Percentiles rank a stretch among this genome's conserved stretches.
Conservation (phyloP, 2,329 filamentous ascomycete genomes). For the Akanthomyces dipterigenus region DNA sequence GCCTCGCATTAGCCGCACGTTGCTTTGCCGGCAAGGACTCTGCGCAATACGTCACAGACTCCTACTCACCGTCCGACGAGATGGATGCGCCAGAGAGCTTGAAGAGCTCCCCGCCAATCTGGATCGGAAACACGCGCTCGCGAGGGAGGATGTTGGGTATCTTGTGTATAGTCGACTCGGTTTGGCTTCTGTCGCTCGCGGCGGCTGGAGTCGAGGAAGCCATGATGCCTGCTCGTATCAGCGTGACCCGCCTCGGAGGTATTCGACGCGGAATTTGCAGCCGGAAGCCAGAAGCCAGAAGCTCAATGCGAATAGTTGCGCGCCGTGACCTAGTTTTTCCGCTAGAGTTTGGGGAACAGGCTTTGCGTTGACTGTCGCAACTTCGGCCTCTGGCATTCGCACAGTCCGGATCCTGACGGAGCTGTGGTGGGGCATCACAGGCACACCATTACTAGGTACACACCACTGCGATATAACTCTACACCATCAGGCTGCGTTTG, state of each 20-base stretch:
- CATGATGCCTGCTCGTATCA: neutral
- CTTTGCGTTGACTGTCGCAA: neutral
- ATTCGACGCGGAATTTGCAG: neutral
- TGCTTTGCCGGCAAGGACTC: neutral
- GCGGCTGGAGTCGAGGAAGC: neutral
- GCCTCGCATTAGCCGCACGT: neutral
- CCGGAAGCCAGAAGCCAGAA: neutral
- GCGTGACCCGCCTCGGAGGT: neutral
- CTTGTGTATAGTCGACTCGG: constrained; percentile 31
- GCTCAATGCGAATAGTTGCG: neutral
- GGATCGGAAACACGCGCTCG: constrained; percentile 67
- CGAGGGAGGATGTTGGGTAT: constrained; percentile 58
- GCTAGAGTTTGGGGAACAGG: neutral
- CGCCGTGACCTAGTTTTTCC: neutral
- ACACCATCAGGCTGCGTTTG: too few relatives aligned
- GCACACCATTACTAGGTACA: too few relatives aligned
- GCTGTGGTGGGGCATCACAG: neutral
- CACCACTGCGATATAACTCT: too few relatives aligned
- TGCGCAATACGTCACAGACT: neutral
- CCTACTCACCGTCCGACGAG: constrained; percentile 60
- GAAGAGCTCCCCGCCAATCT: constrained; percentile 66
- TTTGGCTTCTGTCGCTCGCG: neutral
- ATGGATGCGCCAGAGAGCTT: constrained; percentile 67
- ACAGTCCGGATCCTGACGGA: neutral
- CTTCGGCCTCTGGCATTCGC: neutral